These are phyloP conservation scores for Talaromyces sp. DNA, from an alignment of 2,329 filamentous ascomycete species.

Conservation along the genomic window DNA sequence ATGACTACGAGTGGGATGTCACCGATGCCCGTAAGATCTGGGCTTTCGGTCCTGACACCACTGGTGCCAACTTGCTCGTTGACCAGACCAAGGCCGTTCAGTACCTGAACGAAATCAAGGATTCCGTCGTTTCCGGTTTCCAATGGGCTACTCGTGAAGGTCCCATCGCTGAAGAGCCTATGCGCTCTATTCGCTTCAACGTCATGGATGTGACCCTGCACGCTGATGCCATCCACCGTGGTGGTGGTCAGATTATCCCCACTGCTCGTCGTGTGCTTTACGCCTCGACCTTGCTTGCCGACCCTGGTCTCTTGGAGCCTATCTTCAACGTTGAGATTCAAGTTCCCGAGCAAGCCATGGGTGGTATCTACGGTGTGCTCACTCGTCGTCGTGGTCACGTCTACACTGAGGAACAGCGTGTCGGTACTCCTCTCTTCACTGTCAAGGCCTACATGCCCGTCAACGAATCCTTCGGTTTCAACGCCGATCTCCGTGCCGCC, in stretches of 20 bases:
- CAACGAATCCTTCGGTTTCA: conserved; percentile 99
- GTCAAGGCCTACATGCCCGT: conserved; percentile 97
- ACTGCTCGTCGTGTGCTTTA: conserved; percentile 97
- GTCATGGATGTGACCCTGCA: conserved; percentile 99
- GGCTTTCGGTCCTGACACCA: conserved; percentile 98
- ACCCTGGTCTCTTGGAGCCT: conserved; percentile 89
- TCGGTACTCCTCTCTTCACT: conserved; percentile 98
- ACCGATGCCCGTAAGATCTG: conserved; percentile 99
- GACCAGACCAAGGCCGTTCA: conserved; percentile 99
- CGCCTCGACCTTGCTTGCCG: conserved; percentile 82
- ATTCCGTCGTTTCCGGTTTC: conserved; percentile 99
- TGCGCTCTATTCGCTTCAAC: conserved; percentile 97
- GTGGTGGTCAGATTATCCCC: conserved; percentile 97
- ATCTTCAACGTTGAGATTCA: conserved; percentile 99
- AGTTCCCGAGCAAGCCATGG: conserved; percentile 97
- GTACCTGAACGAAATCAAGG: conserved; percentile 99
- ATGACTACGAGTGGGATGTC: conserved; percentile 98
- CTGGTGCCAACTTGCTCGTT: conserved; percentile 94
- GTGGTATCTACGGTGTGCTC: conserved; percentile 99
- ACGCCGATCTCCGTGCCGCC: conserved; percentile 86
- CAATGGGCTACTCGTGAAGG: conserved; percentile 99
- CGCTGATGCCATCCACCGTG: conserved; percentile 99
- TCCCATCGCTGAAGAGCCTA: conserved; percentile 95
- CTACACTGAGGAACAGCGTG: conserved; percentile 96
- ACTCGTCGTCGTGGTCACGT: conserved; percentile 98